Conservation (phyloP, 106 monocot species). For the Gastrodia elata region DNA sequence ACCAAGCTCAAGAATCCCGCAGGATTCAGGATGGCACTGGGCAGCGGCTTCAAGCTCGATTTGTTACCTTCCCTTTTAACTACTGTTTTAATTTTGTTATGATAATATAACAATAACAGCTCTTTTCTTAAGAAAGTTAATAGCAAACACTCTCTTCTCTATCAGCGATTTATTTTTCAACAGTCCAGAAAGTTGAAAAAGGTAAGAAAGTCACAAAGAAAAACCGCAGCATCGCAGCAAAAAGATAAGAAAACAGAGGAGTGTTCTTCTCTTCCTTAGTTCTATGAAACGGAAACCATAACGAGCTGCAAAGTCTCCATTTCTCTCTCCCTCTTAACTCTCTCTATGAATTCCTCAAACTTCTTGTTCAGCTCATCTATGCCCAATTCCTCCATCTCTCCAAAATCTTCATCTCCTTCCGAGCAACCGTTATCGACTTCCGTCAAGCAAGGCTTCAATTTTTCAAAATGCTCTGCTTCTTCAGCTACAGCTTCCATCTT, state of each 20-base stretch:
- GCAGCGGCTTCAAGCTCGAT: too few relatives aligned
- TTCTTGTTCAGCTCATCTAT: slow-evolving; percentile 41
- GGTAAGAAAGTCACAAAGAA: not conserved
- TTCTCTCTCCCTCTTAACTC: slow-evolving; percentile 21
- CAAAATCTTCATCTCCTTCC: not conserved
- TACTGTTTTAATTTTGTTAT: too few relatives aligned
- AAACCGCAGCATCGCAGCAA: not conserved
- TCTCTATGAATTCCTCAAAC: slow-evolving; percentile 46
- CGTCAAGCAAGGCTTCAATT: not conserved
- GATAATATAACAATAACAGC: too few relatives aligned
- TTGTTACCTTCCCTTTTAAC: too few relatives aligned
- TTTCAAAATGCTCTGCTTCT: not conserved
- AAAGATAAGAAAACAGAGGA: not conserved
- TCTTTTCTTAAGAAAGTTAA: too few relatives aligned
- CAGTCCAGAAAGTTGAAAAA: not conserved
- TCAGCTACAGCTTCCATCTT: not conserved
- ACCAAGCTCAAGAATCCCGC: too few relatives aligned
- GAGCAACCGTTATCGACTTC: not conserved
- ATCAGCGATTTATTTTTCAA: not conserved
- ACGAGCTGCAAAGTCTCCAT: slow-evolving; percentile 13
- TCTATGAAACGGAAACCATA: not conserved
- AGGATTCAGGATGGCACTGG: too few relatives aligned
- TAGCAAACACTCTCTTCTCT: not conserved
- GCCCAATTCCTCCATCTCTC: slow-evolving; percentile 13
- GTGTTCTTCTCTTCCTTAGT: not conserved